Percentiles rank a stretch among this genome's conserved stretches.
Conservation (phyloP, 768 basidiomycete genomes). For the Agaricus blazei region DNA sequence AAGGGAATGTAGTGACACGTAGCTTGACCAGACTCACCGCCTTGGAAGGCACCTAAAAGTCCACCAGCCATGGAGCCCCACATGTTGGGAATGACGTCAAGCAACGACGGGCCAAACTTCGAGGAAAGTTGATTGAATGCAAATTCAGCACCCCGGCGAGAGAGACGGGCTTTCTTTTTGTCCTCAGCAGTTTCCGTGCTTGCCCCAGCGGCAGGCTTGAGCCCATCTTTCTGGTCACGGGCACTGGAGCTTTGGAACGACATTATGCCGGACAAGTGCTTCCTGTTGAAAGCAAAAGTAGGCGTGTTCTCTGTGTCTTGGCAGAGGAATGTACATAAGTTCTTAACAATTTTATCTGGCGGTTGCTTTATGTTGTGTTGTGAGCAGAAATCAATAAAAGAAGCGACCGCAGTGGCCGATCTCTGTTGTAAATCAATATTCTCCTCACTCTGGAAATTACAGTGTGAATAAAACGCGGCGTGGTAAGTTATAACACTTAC, state of each 20-base stretch:
- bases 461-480: conserved; percentile 6
- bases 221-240: conserved; percentile 19
- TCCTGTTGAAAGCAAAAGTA: conserved; percentile 70
- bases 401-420: conserved; percentile 80
- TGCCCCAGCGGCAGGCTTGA: conserved; percentile 30
- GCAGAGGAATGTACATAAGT: conserved; percentile 94
- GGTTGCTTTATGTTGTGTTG: conserved; percentile 72
- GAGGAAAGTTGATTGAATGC: conserved; percentile 77
- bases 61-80: conserved; percentile 91
- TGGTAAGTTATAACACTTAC: conserved; percentile 33
- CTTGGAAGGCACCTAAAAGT: conserved; percentile 58
- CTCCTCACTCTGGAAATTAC: conserved; percentile 64
- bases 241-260: conserved; percentile 53
- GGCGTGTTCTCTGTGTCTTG: conserved; percentile 89
- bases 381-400: conserved; percentile 84
- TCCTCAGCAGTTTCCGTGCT: conserved; percentile 45
- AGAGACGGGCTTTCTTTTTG: conserved; percentile 58
- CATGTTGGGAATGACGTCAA: conserved; percentile 85
- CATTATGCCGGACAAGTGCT: conserved; percentile 65
- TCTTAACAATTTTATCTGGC: conserved; percentile 94
- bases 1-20: not conserved
- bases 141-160: conserved; percentile 79
- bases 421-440: conserved; percentile 85
- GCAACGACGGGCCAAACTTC: conserved; percentile 66
- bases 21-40: conserved; percentile 40